Conservation (phyloP, 2,329 filamentous ascomycete species). For the Chaetomiaceae sp. region DNA sequence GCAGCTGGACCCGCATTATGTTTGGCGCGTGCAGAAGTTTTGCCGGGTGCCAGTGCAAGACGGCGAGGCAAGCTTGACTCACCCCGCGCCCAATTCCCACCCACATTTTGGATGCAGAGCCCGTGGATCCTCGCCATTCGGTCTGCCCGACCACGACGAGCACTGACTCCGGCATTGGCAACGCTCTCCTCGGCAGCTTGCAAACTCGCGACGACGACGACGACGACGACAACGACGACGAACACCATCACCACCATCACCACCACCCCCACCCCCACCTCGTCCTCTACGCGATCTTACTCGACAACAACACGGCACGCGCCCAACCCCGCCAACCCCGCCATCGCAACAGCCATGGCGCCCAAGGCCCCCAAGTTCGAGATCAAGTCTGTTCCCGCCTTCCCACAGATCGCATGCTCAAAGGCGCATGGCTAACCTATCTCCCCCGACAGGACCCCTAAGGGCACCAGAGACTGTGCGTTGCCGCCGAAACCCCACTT, state of each 20-base stretch:
- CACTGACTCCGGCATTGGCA: slow-evolving; percentile 8
- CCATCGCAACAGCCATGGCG: slow-evolving; percentile 14
- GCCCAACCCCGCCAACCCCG: slow-evolving; percentile 11
- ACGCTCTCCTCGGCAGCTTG: slow-evolving; percentile 1
- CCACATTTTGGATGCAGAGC: slow-evolving; percentile 22
- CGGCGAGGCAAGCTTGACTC: slow-evolving; percentile 19
- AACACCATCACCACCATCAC: background rate
- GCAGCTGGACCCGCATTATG: slow-evolving; percentile 11
- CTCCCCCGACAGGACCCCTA: slow-evolving; percentile 63
- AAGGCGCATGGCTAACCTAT: slow-evolving; percentile 25
- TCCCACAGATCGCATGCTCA: background rate
- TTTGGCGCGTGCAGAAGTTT: slow-evolving; percentile 10
- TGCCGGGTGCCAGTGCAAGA: slow-evolving; percentile 7
- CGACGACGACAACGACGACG: too few species aligned
- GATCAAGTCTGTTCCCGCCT: slow-evolving; percentile 17
- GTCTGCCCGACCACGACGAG: slow-evolving; percentile 22
- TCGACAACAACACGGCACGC: slow-evolving; percentile 1
- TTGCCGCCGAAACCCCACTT: background rate
- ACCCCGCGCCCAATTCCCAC: slow-evolving; percentile 20
- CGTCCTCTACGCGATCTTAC: background rate
- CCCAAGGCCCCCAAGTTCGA: slow-evolving; percentile 23
- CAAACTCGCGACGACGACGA: background rate
- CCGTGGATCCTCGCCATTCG: slow-evolving; percentile 21
- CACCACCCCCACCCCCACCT: background rate
- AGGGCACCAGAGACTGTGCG: slow-evolving; percentile 65